These are phyloP conservation scores for Trichoderma asperellum DNA, from an alignment of 2,329 filamentous ascomycete species.

Conservation along the genomic window DNA sequence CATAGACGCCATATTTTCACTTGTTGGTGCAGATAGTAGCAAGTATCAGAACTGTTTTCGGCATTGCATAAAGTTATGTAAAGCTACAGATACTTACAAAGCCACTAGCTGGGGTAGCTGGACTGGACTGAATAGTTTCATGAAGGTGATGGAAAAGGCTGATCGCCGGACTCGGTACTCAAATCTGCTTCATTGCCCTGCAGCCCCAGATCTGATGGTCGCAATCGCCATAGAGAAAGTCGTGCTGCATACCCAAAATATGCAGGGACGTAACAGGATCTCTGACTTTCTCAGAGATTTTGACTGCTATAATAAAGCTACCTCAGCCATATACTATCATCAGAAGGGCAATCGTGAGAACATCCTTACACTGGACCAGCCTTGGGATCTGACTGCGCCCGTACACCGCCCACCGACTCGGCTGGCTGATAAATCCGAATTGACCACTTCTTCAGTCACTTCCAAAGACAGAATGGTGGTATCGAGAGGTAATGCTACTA, in stretches of 20 bases:
- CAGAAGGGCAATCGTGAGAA: not conserved
- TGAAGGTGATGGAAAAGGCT: not conserved
- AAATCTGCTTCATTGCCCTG: not conserved
- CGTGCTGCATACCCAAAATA: not conserved
- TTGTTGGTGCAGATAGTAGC: not conserved
- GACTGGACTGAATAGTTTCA: not conserved
- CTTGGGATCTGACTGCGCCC: not conserved
- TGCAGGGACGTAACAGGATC: not conserved
- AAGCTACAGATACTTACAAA: not conserved
- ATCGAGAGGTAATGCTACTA: not conserved
- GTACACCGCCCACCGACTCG: not conserved
- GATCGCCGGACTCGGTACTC: not conserved
- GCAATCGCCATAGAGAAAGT: not conserved
- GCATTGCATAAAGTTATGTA: not conserved
- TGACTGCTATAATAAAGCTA: not conserved
- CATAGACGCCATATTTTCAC: not conserved
- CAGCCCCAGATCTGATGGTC: not conserved
- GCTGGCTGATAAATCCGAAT: not conserved
- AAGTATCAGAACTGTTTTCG: not conserved
- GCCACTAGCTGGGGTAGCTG: not conserved
- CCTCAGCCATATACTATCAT: not conserved
- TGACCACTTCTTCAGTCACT: fast-evolving
- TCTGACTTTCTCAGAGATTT: not conserved
- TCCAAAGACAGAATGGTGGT: no score
- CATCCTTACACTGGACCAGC: not conserved